Evolutionary conservation across 163 green algal species (phyloP).

Genomic region (Scenedesmus sp.): DNA sequence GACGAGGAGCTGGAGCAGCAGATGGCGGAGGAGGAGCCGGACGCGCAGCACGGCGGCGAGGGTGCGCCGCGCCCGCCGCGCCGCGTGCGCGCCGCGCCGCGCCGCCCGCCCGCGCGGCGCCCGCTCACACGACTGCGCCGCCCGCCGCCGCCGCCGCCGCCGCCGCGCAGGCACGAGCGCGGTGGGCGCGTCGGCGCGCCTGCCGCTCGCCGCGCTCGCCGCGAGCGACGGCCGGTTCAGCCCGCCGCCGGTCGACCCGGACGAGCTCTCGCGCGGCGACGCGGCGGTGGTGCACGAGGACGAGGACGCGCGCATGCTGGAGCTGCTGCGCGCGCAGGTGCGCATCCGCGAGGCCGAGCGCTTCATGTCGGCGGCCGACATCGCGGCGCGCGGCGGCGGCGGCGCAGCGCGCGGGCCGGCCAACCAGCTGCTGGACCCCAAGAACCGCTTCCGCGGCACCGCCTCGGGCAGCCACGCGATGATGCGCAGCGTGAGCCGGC

Average conservation of each 20-base stretch:
- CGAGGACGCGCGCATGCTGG: constrained; percentile 61
- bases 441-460: constrained; percentile 36
- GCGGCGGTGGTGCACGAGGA: constrained; percentile 75
- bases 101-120: neutral
- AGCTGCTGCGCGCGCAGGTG: constrained; percentile 33
- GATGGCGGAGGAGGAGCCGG: constrained; percentile 48
- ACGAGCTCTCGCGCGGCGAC: constrained; percentile 28
- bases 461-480: too few relatives aligned
- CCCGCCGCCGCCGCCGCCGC: too few relatives aligned
- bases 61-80: constrained; percentile 30
- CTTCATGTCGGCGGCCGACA: constrained; percentile 59
- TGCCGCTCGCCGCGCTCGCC: constrained; percentile 2
- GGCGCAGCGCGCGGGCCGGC: constrained; percentile 60
- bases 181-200: neutral
- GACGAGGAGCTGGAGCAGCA: constrained; percentile 47
- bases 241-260: constrained; percentile 48
- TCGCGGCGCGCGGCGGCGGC: constrained; percentile 46
- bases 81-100: too few relatives aligned
- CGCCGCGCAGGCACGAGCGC: constrained; percentile 15
- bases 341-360: constrained; percentile 51
- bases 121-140: neutral
- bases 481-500: constrained; percentile 62
- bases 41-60: constrained; percentile 15
- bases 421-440: constrained; percentile 65
- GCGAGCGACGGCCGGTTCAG: constrained; percentile 52